These are phyloP conservation scores for Mitragyna speciosa DNA, from an alignment of 257 asterid species.

Conservation along the genomic window DNA sequence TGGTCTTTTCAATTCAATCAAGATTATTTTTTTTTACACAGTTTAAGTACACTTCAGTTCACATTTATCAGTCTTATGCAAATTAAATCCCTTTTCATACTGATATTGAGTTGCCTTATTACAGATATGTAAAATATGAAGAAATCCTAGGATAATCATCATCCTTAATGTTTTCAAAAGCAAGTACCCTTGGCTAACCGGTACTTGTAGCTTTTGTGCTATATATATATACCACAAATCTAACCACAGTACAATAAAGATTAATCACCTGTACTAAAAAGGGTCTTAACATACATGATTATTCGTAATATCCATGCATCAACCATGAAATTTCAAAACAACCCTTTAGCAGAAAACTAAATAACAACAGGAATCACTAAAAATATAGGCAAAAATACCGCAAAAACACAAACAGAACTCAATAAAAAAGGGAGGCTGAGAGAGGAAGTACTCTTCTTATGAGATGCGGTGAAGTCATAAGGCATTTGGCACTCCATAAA, in stretches of 20 bases:
- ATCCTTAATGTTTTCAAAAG: too few relatives aligned
- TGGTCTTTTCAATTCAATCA: background rate
- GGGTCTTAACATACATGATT: background rate
- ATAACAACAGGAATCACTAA: background rate
- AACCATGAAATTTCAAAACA: background rate
- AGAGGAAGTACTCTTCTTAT: slow-evolving; percentile 51
- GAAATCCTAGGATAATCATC: background rate
- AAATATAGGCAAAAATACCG: background rate
- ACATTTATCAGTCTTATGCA: background rate
- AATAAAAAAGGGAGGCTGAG: background rate
- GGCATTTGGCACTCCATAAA: slow-evolving; percentile 88
- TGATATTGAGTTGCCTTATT: background rate
- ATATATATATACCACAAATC: too few relatives aligned
- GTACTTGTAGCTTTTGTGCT: too few relatives aligned
- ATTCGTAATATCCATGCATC: background rate
- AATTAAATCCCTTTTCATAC: background rate
- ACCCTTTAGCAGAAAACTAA: background rate
- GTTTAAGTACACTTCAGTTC: background rate
- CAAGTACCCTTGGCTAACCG: too few relatives aligned
- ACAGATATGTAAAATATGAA: background rate
- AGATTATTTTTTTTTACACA: background rate
- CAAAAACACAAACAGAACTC: background rate
- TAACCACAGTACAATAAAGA: background rate
- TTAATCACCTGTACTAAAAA: background rate
- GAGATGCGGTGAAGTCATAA: slow-evolving; percentile 66